Base-by-base conservation (phyloP, 164 flowering plant species). In the Kalanchoe fedtschenkoi region DNA sequence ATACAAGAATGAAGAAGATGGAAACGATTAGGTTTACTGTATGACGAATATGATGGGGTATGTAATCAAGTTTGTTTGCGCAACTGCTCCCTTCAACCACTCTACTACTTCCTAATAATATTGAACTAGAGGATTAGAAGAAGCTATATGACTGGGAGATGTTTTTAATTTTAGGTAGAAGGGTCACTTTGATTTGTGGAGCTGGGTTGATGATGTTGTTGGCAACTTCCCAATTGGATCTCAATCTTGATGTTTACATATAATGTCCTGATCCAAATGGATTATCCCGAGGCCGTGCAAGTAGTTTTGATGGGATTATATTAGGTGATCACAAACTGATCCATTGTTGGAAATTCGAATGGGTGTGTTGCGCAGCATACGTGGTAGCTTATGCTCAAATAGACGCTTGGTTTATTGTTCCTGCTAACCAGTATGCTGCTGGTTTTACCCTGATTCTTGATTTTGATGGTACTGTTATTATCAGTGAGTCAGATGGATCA, bases 41-140 rank as follows among this genome's bases (percentile, higher is more conserved):
- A 17, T 26, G 29, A 47, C n/a, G n/a, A n/a, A n/a, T 24, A 10
- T 26, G 14, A 51, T 47, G n/a, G n/a, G n/a, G n/a, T n/a, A n/a
- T 1, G 26, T 22, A 51, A 51, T 24, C 56, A 51, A 4, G 28
- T 2, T 51, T 51, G 56, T 51, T 51, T 51, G 56, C 4, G 24
- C 56, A 51, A 51, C 56, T 51, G 30, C 56, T 51, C 56, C 56
- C 32, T 51, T 51, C 56, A 51, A 51, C 56, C 56, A 51, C 56
- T 51, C 56, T 51, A 24, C 30, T 47, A 51, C 32, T 22, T 13
- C 4, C 56, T 26, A 26, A 51, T 7, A 21, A 47, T 44, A 44
- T 44, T 44, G 53, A 44, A 44, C 1, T 37, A 37, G 2, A 37
- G n/a, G n/a, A n/a, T n/a, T n/a, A n/a, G n/a, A n/a, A n/a, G n/a